Conservation (phyloP, 352 stramenopile genomes). For the Phytopythium helicoides region DNA sequence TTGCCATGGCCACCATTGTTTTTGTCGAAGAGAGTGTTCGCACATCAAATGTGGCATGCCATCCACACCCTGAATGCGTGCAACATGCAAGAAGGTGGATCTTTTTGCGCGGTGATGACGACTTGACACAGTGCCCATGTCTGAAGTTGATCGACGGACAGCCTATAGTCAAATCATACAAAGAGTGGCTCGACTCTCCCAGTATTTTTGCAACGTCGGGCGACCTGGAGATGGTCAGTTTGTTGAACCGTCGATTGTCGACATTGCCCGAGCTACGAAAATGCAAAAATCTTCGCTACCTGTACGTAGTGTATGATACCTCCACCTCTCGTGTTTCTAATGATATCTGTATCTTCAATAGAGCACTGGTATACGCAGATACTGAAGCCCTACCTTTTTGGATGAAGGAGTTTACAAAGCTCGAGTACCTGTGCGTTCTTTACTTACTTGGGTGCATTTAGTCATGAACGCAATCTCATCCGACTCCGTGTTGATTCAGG, state of each 20-base stretch:
- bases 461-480: neutral
- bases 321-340: slow-evolving; percentile 15
- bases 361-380: slow-evolving; percentile 38
- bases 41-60: slow-evolving; percentile 12
- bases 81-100: slow-evolving; percentile 18
- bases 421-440: slow-evolving; percentile 37
- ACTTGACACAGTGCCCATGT: no score
- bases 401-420: slow-evolving; percentile 22
- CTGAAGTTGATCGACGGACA: slow-evolving; percentile 25
- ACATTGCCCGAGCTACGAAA: slow-evolving; percentile 15
- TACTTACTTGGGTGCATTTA: no score
- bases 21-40: no score
- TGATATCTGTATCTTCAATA: slow-evolving; percentile 26
- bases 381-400: slow-evolving; percentile 29
- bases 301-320: no score
- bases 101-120: neutral
- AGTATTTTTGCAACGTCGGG: slow-evolving; percentile 16
- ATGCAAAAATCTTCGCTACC: slow-evolving; percentile 18
- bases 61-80: slow-evolving; percentile 13
- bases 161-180: slow-evolving; percentile 9
- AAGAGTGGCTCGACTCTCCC: slow-evolving; percentile 19
- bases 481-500: no score
- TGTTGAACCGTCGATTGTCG: slow-evolving; percentile 15
- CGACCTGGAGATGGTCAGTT: no score
- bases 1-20: no score